phyloP scores from a whole-genome alignment of 495 filamentous ascomycete genomes.

The Barbatosphaeria neglecta region DNA sequence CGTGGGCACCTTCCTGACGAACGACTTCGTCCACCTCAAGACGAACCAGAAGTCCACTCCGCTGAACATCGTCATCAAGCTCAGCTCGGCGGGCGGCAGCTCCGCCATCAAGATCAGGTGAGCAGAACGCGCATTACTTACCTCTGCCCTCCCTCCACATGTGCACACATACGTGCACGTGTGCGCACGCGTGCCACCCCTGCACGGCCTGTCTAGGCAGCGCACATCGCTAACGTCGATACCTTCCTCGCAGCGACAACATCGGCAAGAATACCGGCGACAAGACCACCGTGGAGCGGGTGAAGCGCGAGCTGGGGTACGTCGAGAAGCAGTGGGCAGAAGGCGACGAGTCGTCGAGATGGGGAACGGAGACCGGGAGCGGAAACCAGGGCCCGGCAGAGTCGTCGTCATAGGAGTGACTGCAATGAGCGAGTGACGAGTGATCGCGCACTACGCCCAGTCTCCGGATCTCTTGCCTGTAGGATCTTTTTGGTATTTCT shows the following conservation, averaged over 20 bases:
- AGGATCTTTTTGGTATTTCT: too few relatives aligned
- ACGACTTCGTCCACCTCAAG: constrained; percentile 64
- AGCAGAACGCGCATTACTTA: too few relatives aligned
- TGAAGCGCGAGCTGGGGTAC: constrained; percentile 79
- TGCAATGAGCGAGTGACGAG: too few relatives aligned
- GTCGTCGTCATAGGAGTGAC: too few relatives aligned
- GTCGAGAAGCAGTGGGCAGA: constrained; percentile 70
- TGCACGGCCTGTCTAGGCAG: too few relatives aligned
- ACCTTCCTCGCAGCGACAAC: constrained; percentile 53
- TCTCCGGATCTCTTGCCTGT: too few relatives aligned
- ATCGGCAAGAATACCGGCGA: constrained; percentile 94
- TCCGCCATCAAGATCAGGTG: constrained; percentile 79
- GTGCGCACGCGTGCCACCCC: too few relatives aligned
- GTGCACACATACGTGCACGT: too few relatives aligned
- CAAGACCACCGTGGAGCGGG: constrained; percentile 59
- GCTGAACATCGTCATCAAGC: constrained; percentile 95
- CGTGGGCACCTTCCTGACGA: constrained; percentile 90
- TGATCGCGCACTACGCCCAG: too few relatives aligned
- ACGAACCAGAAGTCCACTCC: constrained; percentile 77
- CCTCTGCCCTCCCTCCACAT: too few relatives aligned
- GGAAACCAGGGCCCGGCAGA: too few relatives aligned
- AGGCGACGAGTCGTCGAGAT: constrained; percentile 74
- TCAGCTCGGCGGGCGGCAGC: constrained; percentile 70
- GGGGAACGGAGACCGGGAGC: constrained; percentile 37
- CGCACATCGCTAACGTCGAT: neutral